phyloP scores from a whole-genome alignment of 2,329 filamentous ascomycete genomes.

The Fusarium transvaalense region DNA sequence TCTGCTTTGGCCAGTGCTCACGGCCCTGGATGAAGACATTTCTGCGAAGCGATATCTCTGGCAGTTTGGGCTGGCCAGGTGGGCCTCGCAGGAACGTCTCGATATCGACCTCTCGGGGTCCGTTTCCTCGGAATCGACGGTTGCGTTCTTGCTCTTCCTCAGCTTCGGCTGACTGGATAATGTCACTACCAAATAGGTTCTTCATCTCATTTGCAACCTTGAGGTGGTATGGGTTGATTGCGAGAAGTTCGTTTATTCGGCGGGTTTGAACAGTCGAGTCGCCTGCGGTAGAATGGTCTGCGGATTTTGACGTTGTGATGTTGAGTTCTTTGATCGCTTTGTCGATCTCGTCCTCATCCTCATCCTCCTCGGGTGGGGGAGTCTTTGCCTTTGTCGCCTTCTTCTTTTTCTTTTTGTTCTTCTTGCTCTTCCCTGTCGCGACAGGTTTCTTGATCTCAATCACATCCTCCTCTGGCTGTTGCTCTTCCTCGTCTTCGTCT shows the following conservation, averaged over 20 bases:
- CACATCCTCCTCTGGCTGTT: slow-evolving; percentile 40
- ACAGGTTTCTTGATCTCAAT: slow-evolving; percentile 31
- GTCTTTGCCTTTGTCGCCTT: slow-evolving; percentile 45
- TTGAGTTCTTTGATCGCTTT: slow-evolving; percentile 64
- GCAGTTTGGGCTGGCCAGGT: slow-evolving; percentile 70
- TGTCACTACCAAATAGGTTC: slow-evolving; percentile 67
- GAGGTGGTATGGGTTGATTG: slow-evolving; percentile 75
- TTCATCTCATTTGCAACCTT: slow-evolving; percentile 94
- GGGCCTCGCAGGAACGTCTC: slow-evolving; percentile 67
- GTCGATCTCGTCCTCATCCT: slow-evolving; percentile 67
- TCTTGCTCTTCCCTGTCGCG: slow-evolving; percentile 53
- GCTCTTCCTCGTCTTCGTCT: slow-evolving; percentile 51
- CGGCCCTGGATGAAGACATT: slow-evolving; percentile 90
- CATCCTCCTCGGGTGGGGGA: slow-evolving; percentile 48
- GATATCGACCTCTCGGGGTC: slow-evolving; percentile 66
- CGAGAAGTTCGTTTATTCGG: slow-evolving; percentile 58
- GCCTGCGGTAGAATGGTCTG: neutral
- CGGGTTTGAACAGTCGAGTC: slow-evolving; percentile 29
- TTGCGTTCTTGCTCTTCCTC: slow-evolving; percentile 62
- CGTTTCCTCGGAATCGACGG: slow-evolving; percentile 53
- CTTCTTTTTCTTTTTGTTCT: slow-evolving; percentile 57
- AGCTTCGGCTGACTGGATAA: slow-evolving; percentile 65
- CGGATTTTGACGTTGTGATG: slow-evolving; percentile 46
- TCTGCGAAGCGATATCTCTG: slow-evolving; percentile 77
- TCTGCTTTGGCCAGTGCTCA: slow-evolving; percentile 85